Percentiles rank a stretch among this genome's conserved stretches.
Evolutionary conservation across 2,329 filamentous ascomycete species (phyloP).

Genomic region (Leptographium lundbergii): DNA sequence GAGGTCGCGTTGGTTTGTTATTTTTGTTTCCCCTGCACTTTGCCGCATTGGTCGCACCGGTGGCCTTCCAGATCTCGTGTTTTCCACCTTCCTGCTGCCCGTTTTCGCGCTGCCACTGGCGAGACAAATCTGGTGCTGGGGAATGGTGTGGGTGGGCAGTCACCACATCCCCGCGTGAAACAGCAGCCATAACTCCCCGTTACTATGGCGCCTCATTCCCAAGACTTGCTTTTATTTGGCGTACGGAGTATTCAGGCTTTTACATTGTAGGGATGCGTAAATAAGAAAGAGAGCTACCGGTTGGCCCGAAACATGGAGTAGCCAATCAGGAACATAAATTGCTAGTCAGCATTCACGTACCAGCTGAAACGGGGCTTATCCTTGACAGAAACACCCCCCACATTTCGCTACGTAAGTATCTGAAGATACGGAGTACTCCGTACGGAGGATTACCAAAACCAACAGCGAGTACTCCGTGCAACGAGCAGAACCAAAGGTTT

Average conservation of each 20-base stretch:
- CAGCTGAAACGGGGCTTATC: background rate
- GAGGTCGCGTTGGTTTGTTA: background rate
- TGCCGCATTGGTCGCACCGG: background rate
- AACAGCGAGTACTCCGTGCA: too few relatives aligned
- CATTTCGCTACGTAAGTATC: background rate
- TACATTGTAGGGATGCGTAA: background rate
- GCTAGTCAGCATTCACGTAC: background rate
- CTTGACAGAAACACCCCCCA: background rate
- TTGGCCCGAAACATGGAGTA: background rate
- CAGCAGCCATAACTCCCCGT: too few relatives aligned
- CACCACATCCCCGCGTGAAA: too few relatives aligned
- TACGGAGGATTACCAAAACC: too few relatives aligned
- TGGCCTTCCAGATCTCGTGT: background rate
- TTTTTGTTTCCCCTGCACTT: background rate
- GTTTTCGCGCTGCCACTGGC: background rate
- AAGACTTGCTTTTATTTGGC: too few relatives aligned
- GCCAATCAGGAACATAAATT: background rate
- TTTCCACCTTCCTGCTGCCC: too few relatives aligned
- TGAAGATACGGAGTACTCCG: background rate
- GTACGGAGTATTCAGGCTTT: too few relatives aligned
- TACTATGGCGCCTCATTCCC: too few relatives aligned
- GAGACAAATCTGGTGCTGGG: background rate
- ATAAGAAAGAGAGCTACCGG: background rate
- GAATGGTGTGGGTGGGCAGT: too few relatives aligned
- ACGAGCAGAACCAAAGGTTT: too few relatives aligned